These are phyloP conservation scores for Phialocephala sp. DNA, from an alignment of 2,329 filamentous ascomycete species.

Conservation along the genomic window DNA sequence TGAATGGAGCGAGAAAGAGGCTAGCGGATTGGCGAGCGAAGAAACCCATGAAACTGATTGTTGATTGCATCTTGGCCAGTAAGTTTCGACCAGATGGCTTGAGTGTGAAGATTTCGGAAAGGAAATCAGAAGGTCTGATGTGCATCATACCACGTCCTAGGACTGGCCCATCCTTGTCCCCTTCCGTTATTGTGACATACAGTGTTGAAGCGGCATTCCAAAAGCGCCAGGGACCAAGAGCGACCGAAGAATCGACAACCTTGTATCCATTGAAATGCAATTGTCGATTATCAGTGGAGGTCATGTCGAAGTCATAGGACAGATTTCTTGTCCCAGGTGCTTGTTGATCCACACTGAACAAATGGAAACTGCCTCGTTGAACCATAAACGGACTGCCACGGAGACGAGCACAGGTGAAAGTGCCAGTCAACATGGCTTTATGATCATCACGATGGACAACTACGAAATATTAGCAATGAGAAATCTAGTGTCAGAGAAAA, in stretches of 20 bases:
- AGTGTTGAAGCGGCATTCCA: constrained; percentile 68
- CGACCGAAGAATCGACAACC: constrained; percentile 63
- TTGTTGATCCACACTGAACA: constrained; percentile 59
- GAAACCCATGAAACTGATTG: constrained; percentile 58
- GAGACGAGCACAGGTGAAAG: constrained; percentile 61
- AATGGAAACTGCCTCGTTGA: constrained; percentile 59
- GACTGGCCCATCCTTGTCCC: constrained; percentile 42
- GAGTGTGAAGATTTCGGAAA: constrained; percentile 60
- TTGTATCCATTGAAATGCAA: constrained; percentile 68
- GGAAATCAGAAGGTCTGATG: constrained; percentile 59
- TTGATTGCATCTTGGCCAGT: constrained; percentile 51
- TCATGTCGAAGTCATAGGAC: constrained; percentile 67
- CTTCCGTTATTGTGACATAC: constrained; percentile 61
- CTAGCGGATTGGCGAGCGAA: constrained; percentile 60
- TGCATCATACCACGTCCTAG: constrained; percentile 65
- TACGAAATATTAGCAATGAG: constrained; percentile 19
- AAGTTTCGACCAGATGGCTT: constrained; percentile 55
- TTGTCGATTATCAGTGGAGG: constrained; percentile 55
- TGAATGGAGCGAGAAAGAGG: constrained; percentile 60
- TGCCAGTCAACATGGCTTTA: constrained; percentile 61
- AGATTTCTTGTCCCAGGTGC: constrained; percentile 63
- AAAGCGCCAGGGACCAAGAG: constrained; percentile 60
- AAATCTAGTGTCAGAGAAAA: not conserved
- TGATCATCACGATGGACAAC: constrained; percentile 55
- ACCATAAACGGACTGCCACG: constrained; percentile 60